Evolutionary conservation across 345 rosid genomes (phyloP), one percentile per base, ranked within the genome.

Genomic region (Brassica incana): DNA sequence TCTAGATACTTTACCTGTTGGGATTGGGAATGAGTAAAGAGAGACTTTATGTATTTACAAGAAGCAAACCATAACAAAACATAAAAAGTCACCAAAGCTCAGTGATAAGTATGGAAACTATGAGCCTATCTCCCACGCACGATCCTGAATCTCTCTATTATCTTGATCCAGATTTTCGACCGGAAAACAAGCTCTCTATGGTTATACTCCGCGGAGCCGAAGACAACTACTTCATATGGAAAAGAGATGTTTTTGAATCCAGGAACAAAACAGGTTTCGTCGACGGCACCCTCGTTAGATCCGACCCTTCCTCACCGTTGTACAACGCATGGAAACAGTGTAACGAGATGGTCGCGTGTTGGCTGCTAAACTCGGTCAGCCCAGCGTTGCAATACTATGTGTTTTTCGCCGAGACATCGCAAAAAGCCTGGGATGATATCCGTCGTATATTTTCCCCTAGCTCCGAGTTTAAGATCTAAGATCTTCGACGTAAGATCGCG

Each of bases 141-240:
- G 61, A 67, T 38, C 9, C 54, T 0, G 5, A 18, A 38, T 67
- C 58, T 40, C 45, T 9, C 0, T 50, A 50, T 9, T 48, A 70
- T 10, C 3, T 70, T 10, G n/a, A 70, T 54, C 48, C 48, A 54
- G 48, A 52, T 15, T 32, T 3, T 0, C 11, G 10, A 70, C 15
- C 23, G 30, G 30, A 27, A 27, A 38, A 70, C 27, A 15, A 16
- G n/a, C 18, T 4, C 8, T 6, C 59, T 1, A 52, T n/a, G 18
- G 10, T 27, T 58, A 71, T 56, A 35, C 75, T 71, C 3, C 58
- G 32, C 32, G 4, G 16, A 35, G 7, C 1, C 1, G 65, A 71
- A 18, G 75, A 71, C 52, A 71, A 71, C 52, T 71, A 71, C 75
- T 58, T 71, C 65, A 56, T 33, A 5, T 56, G 65, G 74, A 71